Evolutionary conservation across 1,284 basidiomycete genomes (phyloP).

Genomic region (Tranzscheliella williamsii): DNA sequence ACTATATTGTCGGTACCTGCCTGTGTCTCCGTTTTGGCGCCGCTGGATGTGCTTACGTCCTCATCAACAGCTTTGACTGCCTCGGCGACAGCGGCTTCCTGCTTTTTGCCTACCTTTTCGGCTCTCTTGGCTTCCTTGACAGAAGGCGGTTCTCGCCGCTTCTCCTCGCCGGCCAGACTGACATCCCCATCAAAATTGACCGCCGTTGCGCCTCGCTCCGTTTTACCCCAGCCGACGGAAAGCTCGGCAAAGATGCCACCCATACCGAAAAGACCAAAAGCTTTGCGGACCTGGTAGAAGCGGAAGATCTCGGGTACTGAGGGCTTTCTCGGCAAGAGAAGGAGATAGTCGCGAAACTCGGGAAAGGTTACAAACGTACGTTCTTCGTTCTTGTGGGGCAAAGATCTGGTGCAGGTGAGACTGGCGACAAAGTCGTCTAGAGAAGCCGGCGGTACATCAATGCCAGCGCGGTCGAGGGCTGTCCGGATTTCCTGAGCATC

Average conservation of each 20-base stretch:
- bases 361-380: slow-evolving; percentile 54
- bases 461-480: slow-evolving; percentile 52
- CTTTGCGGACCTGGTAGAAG: slow-evolving; percentile 60
- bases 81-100: slow-evolving; percentile 26
- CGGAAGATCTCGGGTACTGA: slow-evolving; percentile 56
- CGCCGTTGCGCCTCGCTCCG: slow-evolving; percentile 51
- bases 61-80: slow-evolving; percentile 1
- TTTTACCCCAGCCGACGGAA: slow-evolving; percentile 52
- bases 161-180: slow-evolving; percentile 52
- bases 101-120: slow-evolving; percentile 28
- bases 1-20: neutral
- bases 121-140: slow-evolving; percentile 44
- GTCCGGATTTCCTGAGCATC: slow-evolving; percentile 49
- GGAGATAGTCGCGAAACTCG: slow-evolving; percentile 58
- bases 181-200: slow-evolving; percentile 59
- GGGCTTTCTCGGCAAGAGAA: slow-evolving; percentile 56
- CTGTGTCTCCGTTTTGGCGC: neutral
- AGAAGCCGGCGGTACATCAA: slow-evolving; percentile 43
- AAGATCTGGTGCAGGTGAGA: slow-evolving; percentile 41
- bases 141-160: slow-evolving; percentile 34
- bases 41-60: too few relatives aligned
- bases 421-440: slow-evolving; percentile 59
- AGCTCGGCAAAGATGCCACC: slow-evolving; percentile 60
- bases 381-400: slow-evolving; percentile 10
- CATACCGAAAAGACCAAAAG: slow-evolving; percentile 57